Conservation (phyloP, 139 green algal species). For the Limnomonas spitsbergensis region DNA sequence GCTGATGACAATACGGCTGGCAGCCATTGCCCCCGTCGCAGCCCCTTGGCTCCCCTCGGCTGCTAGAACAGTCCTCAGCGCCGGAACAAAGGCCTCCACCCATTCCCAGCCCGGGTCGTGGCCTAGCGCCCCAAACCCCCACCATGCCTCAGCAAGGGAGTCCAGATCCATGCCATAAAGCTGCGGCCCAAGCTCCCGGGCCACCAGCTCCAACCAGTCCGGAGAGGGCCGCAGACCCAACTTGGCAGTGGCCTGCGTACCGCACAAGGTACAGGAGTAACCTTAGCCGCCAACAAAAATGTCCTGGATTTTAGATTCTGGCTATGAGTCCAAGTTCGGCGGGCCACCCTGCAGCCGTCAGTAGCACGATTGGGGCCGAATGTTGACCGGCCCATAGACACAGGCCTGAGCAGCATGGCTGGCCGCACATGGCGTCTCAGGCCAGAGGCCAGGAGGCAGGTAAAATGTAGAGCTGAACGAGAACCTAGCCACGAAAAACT, state of each 20-base stretch:
- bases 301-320: no score
- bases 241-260: neutral
- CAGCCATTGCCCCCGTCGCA: neutral
- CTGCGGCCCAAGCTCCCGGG: neutral
- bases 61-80: neutral
- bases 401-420: no score
- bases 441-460: no score
- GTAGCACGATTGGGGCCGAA: no score
- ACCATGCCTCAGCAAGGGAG: neutral
- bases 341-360: no score
- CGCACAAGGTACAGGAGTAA: no score
- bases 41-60: neutral
- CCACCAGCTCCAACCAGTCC: neutral
- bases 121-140: neutral
- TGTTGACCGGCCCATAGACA: no score
- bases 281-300: no score
- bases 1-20: neutral
- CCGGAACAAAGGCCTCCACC: neutral
- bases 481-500: no score
- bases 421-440: no score
- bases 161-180: neutral
- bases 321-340: no score
- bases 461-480: no score
- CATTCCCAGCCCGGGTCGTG: neutral
- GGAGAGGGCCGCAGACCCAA: neutral